Evolutionary conservation across 169 alveolate species (phyloP).

Genomic region (Eimeria tenella): DNA sequence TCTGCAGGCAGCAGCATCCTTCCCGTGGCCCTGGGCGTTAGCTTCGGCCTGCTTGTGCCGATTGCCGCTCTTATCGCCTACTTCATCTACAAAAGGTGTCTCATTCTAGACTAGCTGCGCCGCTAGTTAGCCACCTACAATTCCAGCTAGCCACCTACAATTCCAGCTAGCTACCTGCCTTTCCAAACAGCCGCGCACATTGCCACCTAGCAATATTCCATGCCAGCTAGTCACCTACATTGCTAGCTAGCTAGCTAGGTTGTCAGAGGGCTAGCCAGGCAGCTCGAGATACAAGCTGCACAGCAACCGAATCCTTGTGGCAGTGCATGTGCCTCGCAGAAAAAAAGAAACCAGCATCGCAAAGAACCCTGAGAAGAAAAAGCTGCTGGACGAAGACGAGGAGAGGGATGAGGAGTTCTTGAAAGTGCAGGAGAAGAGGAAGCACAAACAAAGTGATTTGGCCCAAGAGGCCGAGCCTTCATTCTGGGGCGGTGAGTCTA

Average conservation of each 20-base stretch:
- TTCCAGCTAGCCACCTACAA: no score
- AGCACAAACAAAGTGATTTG: slow-evolving; percentile 47
- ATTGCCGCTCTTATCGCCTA: background rate
- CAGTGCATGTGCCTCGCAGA: background rate
- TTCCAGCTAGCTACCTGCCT: no score
- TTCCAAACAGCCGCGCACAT: background rate
- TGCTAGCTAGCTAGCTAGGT: no score
- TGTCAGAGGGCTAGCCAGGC: no score
- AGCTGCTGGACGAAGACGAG: background rate
- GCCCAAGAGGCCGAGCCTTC: slow-evolving; percentile 78
- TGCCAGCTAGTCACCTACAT: no score
- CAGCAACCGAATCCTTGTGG: no score
- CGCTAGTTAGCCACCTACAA: no score
- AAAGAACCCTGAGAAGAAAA: background rate
- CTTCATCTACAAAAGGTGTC: background rate
- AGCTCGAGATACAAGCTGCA: no score
- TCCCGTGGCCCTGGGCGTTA: slow-evolving; percentile 15
- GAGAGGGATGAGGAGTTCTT: slow-evolving; percentile 24
- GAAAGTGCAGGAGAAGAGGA: background rate
- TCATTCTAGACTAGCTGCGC: no score
- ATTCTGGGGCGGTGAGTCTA: slow-evolving; percentile 73
- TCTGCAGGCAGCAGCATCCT: slow-evolving; percentile 8
- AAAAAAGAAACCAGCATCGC: background rate
- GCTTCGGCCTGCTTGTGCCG: slow-evolving; percentile 27
- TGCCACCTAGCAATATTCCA: no score